Evolutionary conservation across 2,329 filamentous ascomycete genomes (phyloP).

Genomic region (Coniochaeta sp.): DNA sequence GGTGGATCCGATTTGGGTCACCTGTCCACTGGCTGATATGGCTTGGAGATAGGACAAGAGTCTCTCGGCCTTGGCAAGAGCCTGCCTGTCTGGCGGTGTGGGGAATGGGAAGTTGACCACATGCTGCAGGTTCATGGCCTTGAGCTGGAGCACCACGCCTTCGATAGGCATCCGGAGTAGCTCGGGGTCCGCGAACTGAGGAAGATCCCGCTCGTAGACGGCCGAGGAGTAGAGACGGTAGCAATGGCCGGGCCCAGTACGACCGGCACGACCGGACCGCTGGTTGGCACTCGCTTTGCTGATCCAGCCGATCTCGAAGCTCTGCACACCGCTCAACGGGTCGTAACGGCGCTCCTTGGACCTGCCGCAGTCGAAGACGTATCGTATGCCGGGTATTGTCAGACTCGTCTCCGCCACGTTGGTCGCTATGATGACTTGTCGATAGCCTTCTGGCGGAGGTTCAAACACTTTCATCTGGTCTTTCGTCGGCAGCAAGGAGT

Average conservation of each 20-base stretch:
- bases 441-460: constrained; percentile 69
- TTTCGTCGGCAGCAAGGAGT: constrained; percentile 82
- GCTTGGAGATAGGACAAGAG: constrained; percentile 81
- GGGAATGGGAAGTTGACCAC: constrained; percentile 95
- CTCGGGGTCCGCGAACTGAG: constrained; percentile 80
- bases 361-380: constrained; percentile 91
- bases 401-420: constrained; percentile 97
- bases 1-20: constrained; percentile 72
- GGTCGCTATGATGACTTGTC: constrained; percentile 84
- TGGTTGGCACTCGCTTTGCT: constrained; percentile 95
- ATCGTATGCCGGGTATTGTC: constrained; percentile 90
- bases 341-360: constrained; percentile 91
- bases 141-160: constrained; percentile 85
- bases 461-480: constrained; percentile 92
- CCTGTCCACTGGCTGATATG: constrained; percentile 60
- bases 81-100: constrained; percentile 72
- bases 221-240: constrained; percentile 93
- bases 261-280: constrained; percentile 84
- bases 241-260: constrained; percentile 93
- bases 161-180: constrained; percentile 88
- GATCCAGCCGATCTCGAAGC: constrained; percentile 92
- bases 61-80: constrained; percentile 76
- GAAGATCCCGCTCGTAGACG: constrained; percentile 84
- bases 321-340: constrained; percentile 82
- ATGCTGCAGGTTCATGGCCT: constrained; percentile 85